A percentile compares a stretch with the other conserved stretches of the same genome.
phyloP scores from a whole-genome alignment of 2,329 filamentous ascomycete species.

The Colletotrichum spinosum region DNA sequence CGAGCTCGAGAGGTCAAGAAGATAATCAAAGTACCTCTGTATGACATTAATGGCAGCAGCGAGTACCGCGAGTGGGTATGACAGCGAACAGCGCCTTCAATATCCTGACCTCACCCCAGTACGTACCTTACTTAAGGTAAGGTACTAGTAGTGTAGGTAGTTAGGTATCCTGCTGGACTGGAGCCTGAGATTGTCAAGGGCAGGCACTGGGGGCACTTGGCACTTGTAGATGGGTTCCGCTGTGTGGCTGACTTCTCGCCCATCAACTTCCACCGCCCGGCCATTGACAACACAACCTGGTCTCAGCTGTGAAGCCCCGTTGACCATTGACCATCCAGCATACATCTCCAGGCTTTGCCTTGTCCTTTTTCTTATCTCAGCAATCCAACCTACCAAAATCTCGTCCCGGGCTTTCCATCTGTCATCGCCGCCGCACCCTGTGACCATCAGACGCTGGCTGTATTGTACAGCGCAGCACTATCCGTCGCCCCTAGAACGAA shows the following conservation, averaged over 20 bases:
- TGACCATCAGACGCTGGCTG: conserved; percentile 29
- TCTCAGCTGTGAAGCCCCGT: conserved; percentile 29
- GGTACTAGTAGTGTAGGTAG: no score
- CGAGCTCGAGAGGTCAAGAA: not conserved
- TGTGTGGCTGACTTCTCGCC: conserved; percentile 18
- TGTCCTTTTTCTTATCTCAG: conserved; percentile 34
- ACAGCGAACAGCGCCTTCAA: not conserved
- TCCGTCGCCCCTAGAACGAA: conserved; percentile 15
- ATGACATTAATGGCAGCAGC: no score
- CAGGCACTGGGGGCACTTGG: not conserved
- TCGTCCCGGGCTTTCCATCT: conserved; percentile 23
- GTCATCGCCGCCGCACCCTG: conserved; percentile 36
- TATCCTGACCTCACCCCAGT: conserved; percentile 9
- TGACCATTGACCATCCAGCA: conserved; percentile 4
- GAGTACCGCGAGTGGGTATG: no score
- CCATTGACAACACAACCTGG: conserved; percentile 19
- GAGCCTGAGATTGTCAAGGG: no score
- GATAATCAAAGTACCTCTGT: not conserved
- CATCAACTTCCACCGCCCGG: not conserved
- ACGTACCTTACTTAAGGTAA: conserved; percentile 1
- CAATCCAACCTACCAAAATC: conserved; percentile 22
- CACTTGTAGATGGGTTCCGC: not conserved
- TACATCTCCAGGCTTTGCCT: conserved; percentile 1
- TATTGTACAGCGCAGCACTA: conserved; percentile 24
- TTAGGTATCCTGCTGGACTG: no score